Conservation (phyloP, 2,329 filamentous ascomycete genomes). For the Cercospora citrullina region DNA sequence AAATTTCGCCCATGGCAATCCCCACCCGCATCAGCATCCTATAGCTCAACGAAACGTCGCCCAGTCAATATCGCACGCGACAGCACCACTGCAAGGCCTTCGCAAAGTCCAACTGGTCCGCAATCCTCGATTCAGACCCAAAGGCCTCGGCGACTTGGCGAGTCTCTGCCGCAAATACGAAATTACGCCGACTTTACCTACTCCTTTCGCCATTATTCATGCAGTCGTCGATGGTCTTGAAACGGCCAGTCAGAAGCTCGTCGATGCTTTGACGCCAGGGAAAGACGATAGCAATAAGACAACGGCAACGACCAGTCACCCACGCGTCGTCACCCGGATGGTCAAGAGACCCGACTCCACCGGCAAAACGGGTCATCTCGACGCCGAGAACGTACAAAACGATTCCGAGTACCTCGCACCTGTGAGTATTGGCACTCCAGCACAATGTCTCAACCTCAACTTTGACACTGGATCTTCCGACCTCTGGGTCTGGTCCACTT, state of each 20-base stretch:
- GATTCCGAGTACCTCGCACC: slow-evolving; percentile 66
- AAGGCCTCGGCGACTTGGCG: slow-evolving; percentile 28
- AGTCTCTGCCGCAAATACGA: slow-evolving; percentile 32
- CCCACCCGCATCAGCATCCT: not conserved
- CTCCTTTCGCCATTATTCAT: slow-evolving; percentile 26
- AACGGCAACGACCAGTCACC: slow-evolving; percentile 13
- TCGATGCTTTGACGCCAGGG: not conserved
- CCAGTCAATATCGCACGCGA: not conserved
- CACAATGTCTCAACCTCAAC: slow-evolving; percentile 60
- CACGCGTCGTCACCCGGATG: slow-evolving; percentile 19
- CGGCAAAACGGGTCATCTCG: slow-evolving; percentile 26
- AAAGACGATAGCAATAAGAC: slow-evolving; percentile 6
- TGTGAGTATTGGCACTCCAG: slow-evolving; percentile 64
- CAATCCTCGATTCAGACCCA: slow-evolving; percentile 30
- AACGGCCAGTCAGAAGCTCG: slow-evolving; percentile 1
- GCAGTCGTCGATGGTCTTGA: slow-evolving; percentile 17
- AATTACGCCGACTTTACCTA: slow-evolving; percentile 27
- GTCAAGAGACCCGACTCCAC: slow-evolving; percentile 12
- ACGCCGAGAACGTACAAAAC: slow-evolving; percentile 63
- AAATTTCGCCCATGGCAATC: slow-evolving; percentile 14
- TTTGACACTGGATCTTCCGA: slow-evolving; percentile 73
- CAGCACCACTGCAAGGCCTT: slow-evolving; percentile 20
- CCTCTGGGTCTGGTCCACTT: slow-evolving; percentile 54
- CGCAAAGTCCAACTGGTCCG: slow-evolving; percentile 31
- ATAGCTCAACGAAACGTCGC: not conserved